Evolutionary conservation across 164 flowering plant species (phyloP), one percentile per base, ranked within the genome.

Genomic region (Sedum album): DNA sequence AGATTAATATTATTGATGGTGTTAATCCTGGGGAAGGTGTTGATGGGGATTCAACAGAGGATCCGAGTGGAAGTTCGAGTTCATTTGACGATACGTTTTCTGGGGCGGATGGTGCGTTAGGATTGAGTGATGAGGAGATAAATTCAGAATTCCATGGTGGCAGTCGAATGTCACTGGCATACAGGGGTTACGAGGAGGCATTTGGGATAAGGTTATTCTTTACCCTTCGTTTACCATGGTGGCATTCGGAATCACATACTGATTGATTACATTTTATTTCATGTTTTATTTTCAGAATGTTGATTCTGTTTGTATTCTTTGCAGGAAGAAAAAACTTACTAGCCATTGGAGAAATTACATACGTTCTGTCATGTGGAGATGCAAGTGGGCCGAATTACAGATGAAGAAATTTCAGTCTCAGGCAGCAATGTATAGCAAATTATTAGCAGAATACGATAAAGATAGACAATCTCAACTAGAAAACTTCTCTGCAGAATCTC

Each of bases 291-390:
- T 30, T 33, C 39, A 11, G n/a, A 30, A 15, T 31, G 42, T 21
- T 63, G 46, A 35, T 65, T 23, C 48, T 44, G 39, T 33, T 33
- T 60, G 38, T 46, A 7, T 31, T 30, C 48, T 67, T 71, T 74
- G 30, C 80, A 94, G 99, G 85, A 89, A 86, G 79, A 94, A 81
- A 74, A 86, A 74, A 76, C 46, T 91, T 84, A 88, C 96, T 4
- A 76, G 72, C 64, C 95, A 94, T 57, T 94, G 99, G 99, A 88
- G 82, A 76, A 85, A 68, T 51, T 88, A 83, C 68, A 82, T 87
- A 74, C 84, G 75, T n/a, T 93, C 97, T 68, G 69, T 89, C 30
- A 84, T 82, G 88, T 93, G 98, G 98, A 77, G 83, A 13, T 80
- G 82, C 67, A 80, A 77, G 73, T 94, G 96, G 97, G 42, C 85